Evolutionary conservation across 345 rosid species (phyloP).

Genomic region (Dimocarpus longan): DNA sequence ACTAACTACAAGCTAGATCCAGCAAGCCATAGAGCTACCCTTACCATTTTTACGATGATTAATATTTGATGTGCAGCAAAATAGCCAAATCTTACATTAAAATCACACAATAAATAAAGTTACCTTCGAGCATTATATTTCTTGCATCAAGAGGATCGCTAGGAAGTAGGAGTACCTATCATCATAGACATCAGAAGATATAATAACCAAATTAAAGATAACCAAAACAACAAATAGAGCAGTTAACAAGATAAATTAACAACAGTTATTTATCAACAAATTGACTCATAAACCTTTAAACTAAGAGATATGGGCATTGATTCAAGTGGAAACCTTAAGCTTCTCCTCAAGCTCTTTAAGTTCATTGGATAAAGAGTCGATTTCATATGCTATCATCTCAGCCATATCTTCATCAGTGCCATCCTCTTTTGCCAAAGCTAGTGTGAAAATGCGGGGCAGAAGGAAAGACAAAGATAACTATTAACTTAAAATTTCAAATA

Average conservation of each 20-base stretch:
- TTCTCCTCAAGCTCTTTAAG: constrained; percentile 76
- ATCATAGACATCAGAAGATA: constrained; percentile 13
- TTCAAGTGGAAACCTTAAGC: constrained; percentile 61
- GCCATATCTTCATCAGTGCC: constrained; percentile 88
- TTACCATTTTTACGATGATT: neutral
- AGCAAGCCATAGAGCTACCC: neutral
- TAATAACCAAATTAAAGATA: neutral
- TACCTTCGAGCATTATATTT: constrained; percentile 99
- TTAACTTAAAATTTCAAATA: neutral
- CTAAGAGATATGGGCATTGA: neutral
- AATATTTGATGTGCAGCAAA: neutral
- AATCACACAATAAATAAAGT: neutral
- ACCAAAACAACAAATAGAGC: neutral
- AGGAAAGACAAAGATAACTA: constrained; percentile 7
- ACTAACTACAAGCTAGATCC: neutral
- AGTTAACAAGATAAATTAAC: neutral
- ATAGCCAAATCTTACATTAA: neutral
- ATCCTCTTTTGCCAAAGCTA: constrained; percentile 78
- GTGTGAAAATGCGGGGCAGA: neutral
- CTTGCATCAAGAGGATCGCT: constrained; percentile 92
- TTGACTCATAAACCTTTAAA: neutral
- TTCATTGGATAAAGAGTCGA: constrained; percentile 63
- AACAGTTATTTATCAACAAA: neutral
- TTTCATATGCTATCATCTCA: constrained; percentile 85
- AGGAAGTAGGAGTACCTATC: constrained; percentile 78